Percentiles rank a stretch among this genome's conserved stretches.
phyloP scores from a whole-genome alignment of 2,329 filamentous ascomycete species.

The Ambrosiella cleistominuta region DNA sequence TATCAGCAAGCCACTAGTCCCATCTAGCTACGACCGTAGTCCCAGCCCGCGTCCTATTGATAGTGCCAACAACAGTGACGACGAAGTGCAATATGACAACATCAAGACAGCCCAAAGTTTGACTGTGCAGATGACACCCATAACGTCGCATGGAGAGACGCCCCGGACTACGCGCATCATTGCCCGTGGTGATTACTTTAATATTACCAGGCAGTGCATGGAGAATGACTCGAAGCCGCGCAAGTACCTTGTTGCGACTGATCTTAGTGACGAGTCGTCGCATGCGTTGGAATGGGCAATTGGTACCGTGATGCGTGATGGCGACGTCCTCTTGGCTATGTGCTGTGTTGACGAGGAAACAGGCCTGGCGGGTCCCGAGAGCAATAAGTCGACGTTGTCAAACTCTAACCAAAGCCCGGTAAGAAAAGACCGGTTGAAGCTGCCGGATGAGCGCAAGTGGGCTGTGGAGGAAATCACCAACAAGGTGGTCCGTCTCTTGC shows the following conservation, averaged over 20 bases:
- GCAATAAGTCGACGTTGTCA: slow-evolving; percentile 9
- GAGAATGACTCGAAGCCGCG: slow-evolving; percentile 62
- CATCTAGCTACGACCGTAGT: slow-evolving; percentile 61
- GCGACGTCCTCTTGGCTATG: slow-evolving; percentile 82
- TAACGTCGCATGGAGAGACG: slow-evolving; percentile 56
- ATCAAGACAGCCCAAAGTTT: slow-evolving; percentile 79
- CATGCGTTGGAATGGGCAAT: slow-evolving; percentile 97
- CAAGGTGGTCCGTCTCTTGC: slow-evolving; percentile 64
- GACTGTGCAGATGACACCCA: slow-evolving; percentile 59
- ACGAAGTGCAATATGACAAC: slow-evolving; percentile 68
- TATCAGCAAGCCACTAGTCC: slow-evolving; percentile 42
- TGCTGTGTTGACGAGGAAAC: slow-evolving; percentile 86
- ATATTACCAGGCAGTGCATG: slow-evolving; percentile 60
- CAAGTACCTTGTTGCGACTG: slow-evolving; percentile 90
- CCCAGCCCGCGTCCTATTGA: slow-evolving; percentile 26
- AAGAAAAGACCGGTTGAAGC: slow-evolving; percentile 32
- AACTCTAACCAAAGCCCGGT: slow-evolving; percentile 12
- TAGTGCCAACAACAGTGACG: slow-evolving; percentile 61
- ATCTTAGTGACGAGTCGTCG: slow-evolving; percentile 82
- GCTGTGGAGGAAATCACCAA: slow-evolving; percentile 75
- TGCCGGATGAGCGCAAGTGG: slow-evolving; percentile 62
- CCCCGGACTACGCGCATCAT: slow-evolving; percentile 79
- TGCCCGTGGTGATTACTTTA: slow-evolving; percentile 67
- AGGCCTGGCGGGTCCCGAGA: slow-evolving; percentile 27
- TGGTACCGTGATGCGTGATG: slow-evolving; percentile 81